Percentiles rank a stretch among this genome's conserved stretches.
phyloP scores from a whole-genome alignment of 1,284 basidiomycete species.

The Phaffia rhodozyma region DNA sequence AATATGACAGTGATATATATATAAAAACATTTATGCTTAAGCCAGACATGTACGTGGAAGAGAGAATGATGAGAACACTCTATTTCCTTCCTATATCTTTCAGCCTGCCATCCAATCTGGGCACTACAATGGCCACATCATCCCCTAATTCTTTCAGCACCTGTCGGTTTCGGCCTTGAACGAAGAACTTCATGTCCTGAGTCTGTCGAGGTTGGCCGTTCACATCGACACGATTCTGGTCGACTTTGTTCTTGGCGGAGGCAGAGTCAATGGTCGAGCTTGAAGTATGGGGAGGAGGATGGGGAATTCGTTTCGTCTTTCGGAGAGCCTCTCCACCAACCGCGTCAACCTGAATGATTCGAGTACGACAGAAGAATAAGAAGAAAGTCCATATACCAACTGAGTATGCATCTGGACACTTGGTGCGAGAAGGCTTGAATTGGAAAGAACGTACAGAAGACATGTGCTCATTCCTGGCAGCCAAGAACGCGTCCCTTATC shows the following conservation, averaged over 20 bases:
- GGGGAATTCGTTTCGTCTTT: not conserved
- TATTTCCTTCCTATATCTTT: slow-evolving; percentile 4
- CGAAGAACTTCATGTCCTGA: not conserved
- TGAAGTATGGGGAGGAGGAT: not conserved
- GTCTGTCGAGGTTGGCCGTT: not conserved
- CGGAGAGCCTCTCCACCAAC: not conserved
- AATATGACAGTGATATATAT: too few relatives aligned
- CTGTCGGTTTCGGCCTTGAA: not conserved
- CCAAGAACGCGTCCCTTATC: slow-evolving; percentile 49
- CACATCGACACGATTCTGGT: too few relatives aligned
- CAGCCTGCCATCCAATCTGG: slow-evolving; percentile 8
- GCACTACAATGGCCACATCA: slow-evolving; percentile 13
- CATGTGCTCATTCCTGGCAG: slow-evolving; percentile 63
- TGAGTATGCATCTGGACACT: not conserved
- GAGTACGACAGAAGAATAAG: not conserved
- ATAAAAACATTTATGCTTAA: not conserved
- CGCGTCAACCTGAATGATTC: not conserved
- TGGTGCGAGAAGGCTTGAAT: not conserved
- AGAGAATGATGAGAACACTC: not conserved
- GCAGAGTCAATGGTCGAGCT: not conserved
- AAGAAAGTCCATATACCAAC: not conserved
- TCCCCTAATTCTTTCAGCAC: slow-evolving; percentile 1
- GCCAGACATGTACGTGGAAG: not conserved
- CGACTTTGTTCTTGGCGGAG: not conserved
- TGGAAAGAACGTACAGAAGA: slow-evolving; percentile 48